Base-by-base conservation (phyloP, 192 early-diverging fungal species). In the Backusella circina region DNA sequence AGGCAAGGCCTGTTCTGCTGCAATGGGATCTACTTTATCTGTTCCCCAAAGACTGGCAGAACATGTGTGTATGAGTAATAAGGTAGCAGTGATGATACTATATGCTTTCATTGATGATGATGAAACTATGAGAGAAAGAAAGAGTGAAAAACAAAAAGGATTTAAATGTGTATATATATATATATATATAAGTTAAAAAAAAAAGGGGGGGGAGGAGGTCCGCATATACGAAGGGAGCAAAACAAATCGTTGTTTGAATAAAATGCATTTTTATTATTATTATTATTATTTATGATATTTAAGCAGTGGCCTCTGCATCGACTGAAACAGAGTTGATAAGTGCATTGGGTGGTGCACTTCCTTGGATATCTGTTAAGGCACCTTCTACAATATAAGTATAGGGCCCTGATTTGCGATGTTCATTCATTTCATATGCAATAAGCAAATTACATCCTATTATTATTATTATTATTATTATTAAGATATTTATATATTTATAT, bases 321-420 rank as follows among this genome's bases (percentile, higher is more conserved):
- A 28, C 39, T 44, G 68, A 21, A 54, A 23, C 47, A 66, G 65
- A 38, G 50, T 75, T 67, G 4, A 66, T 36, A 23, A 80, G 73
- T 13, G 80, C 76, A 47, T 75, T 69, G 8, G 35, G 67, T 28
- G 81, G 81, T 9, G 73, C 74, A 30, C 79, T 83, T 18, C 88
- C 86, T 77, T 89, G 88, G 36, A 80, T 80, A 66, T 89, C 84
- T 26, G 82, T 87, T 74, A 89, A 68, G 12, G 86, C 81, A 31
- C 86, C 85, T 44, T 89, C 85, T 26, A 88, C 77, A 64, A 89
- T 81, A 78, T 89, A 89, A 10, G 88, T 89, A 54, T 86, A 88
- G 5, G 79, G 79, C 2, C 88, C 88, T 16, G 73, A 67, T 66
- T 88, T 88, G 3, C 85, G 74, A 65, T 82, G 75, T 9, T 78